Percentiles rank a stretch among this genome's conserved stretches.
Conservation (phyloP, 2,329 filamentous ascomycete species). For the Colletotrichum somersetense region DNA sequence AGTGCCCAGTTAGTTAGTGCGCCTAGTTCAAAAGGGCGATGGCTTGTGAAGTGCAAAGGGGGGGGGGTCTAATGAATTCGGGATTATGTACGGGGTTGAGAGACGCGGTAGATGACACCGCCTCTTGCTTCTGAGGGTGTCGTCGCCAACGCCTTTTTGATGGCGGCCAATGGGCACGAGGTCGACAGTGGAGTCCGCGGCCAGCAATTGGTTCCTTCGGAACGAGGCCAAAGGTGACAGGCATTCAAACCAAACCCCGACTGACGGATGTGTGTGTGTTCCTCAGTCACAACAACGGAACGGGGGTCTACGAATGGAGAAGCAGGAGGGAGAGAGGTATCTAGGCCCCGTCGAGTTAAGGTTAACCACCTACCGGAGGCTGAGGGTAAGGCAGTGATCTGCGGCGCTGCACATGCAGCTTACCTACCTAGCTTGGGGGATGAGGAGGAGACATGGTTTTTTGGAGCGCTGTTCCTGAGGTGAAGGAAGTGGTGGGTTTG, state of each 20-base stretch:
- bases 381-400: neutral
- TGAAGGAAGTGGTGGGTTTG: neutral
- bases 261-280: neutral
- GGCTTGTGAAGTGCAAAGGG: neutral
- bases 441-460: no score
- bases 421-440: no score
- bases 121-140: neutral
- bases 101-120: neutral
- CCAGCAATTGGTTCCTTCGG: neutral
- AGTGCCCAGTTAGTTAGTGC: neutral
- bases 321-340: no score
- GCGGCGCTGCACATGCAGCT: neutral
- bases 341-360: neutral
- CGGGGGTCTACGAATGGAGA: no score
- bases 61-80: neutral
- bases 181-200: neutral
- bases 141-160: no score
- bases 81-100: neutral
- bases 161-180: no score
- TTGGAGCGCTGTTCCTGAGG: neutral
- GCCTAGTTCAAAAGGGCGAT: neutral
- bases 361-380: neutral
- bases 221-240: neutral
- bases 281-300: no score
- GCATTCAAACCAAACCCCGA: neutral